phyloP scores from a whole-genome alignment of 257 asterid species.

The Solanum bulbocastanum region DNA sequence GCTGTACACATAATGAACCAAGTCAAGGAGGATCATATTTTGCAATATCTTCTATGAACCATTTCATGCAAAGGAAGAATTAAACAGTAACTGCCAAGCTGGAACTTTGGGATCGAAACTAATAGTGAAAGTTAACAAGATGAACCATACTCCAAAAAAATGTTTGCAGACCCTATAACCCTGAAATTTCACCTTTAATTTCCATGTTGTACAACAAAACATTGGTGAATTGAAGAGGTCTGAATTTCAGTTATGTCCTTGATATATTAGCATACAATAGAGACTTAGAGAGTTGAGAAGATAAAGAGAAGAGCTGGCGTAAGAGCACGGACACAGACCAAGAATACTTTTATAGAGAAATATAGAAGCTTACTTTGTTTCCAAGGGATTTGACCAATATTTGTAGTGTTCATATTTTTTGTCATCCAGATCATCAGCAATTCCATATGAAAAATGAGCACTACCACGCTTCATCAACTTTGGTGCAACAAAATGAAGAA shows the following conservation, averaged over 20 bases:
- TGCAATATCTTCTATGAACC: not conserved
- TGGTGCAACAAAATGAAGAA: slow-evolving; percentile 73
- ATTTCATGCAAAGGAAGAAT: not conserved
- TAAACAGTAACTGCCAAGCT: not conserved
- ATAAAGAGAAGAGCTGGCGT: not conserved
- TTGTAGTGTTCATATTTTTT: slow-evolving; percentile 51
- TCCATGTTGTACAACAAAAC: not conserved
- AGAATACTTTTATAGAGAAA: not conserved
- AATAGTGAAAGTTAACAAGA: not conserved
- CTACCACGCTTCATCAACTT: slow-evolving; percentile 88
- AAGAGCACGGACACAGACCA: not conserved
- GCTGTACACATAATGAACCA: not conserved
- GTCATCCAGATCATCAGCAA: slow-evolving; percentile 59
- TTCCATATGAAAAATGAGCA: slow-evolving; percentile 70
- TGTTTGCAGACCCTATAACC: not conserved
- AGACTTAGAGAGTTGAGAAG: too few relatives aligned
- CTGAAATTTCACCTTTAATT: not conserved
- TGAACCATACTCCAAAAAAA: not conserved
- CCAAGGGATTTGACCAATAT: slow-evolving; percentile 88
- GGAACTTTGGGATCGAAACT: not conserved
- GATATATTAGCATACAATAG: too few relatives aligned
- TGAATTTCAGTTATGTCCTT: not conserved
- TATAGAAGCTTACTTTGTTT: slow-evolving; percentile 50
- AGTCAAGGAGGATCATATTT: not conserved
- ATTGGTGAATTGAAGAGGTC: not conserved